Percentiles rank a stretch among this genome's conserved stretches.
These are phyloP conservation scores for Rubia tinctorum DNA, from an alignment of 305 asterid species.

Conservation along the genomic window DNA sequence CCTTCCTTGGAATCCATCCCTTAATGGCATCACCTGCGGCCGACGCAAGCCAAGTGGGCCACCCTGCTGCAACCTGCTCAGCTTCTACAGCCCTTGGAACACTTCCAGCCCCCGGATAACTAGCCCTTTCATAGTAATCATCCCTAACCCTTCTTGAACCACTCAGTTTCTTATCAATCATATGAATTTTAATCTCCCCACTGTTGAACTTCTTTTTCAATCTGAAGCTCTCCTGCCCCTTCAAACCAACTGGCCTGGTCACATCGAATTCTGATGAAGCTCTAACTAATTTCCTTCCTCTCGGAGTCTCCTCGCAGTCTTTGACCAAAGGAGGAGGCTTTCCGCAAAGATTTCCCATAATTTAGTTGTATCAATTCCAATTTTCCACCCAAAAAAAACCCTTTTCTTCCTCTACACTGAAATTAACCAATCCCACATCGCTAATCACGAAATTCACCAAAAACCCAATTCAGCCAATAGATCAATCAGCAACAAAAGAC, in stretches of 20 bases:
- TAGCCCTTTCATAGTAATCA: slow-evolving; percentile 53
- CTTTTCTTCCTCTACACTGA: slow-evolving; percentile 28
- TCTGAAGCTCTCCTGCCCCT: slow-evolving; percentile 61
- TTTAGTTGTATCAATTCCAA: slow-evolving; percentile 22
- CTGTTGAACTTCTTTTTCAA: slow-evolving; percentile 46
- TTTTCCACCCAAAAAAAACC: slow-evolving; percentile 16
- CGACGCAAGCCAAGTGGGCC: slow-evolving; percentile 95
- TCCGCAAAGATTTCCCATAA: slow-evolving; percentile 82
- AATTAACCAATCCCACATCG: slow-evolving; percentile 27
- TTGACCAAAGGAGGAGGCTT: slow-evolving; percentile 61
- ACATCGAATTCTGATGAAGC: slow-evolving; percentile 50
- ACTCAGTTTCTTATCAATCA: slow-evolving; percentile 56
- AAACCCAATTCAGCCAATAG: slow-evolving; percentile 23
- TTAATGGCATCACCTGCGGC: slow-evolving; percentile 89
- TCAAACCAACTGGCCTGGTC: slow-evolving; percentile 48
- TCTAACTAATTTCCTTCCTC: slow-evolving; percentile 53
- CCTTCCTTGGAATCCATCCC: slow-evolving; percentile 93
- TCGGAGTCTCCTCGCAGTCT: slow-evolving; percentile 53
- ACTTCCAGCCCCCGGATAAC: slow-evolving; percentile 43
- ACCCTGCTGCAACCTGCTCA: slow-evolving; percentile 89
- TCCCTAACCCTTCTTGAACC: slow-evolving; percentile 81
- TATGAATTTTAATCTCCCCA: slow-evolving; percentile 50
- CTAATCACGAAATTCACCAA: slow-evolving; percentile 10
- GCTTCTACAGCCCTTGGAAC: slow-evolving; percentile 75
- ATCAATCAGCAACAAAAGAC: slow-evolving; percentile 19